Base-by-base conservation (phyloP, 305 asterid genomes). In the Coffea humblotiana region DNA sequence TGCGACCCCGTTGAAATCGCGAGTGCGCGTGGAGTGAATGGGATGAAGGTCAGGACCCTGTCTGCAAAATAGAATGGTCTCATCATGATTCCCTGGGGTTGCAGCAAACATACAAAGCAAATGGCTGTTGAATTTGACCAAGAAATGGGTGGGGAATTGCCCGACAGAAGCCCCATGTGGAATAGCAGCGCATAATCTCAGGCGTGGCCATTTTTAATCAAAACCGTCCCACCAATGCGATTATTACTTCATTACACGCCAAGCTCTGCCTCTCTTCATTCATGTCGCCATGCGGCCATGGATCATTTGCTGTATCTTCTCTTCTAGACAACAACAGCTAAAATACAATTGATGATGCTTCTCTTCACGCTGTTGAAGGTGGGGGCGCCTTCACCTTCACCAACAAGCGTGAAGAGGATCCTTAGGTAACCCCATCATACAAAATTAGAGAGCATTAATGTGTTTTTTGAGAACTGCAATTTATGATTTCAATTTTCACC, bases 131-230 rank as follows among this genome's bases (percentile, higher is more conserved):
- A 64, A 0, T 72, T 45, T 43, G 72, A 76, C 7, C 61, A 70
- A 70, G 32, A 76, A 27, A 27, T 16, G 73, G 73, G 64, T 27
- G 64, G 61, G 79, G 72, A 45, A 63, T 45, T 76, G 10, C 21
- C 79, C 73, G 79, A 76, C 79, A 64, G 71, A 27, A 76, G 27
- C 63, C 56, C 47, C 79, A 76, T 76, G 79, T 64, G 79, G 72
- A 67, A 72, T n/a, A 13, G 76, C 76, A 49, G 76, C n/a, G 51
- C 19, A 47, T 25, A 19, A 54, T 27, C 72, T 51, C 15, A 76
- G 73, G 72, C 72, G 79, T 76, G 79, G 63, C 21, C 23, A 64
- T 76, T 19, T 64, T 48, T 76, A 76, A 76, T 76, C 73, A 76
- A 43, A 76, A 40, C 3, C 40, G 23, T 48, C n/a, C 75, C 60